A percentile compares a stretch with the other conserved stretches of the same genome.
These are phyloP conservation scores for Parietichytrium sp. DNA, from an alignment of 108 stramenopile species.

Conservation along the genomic window DNA sequence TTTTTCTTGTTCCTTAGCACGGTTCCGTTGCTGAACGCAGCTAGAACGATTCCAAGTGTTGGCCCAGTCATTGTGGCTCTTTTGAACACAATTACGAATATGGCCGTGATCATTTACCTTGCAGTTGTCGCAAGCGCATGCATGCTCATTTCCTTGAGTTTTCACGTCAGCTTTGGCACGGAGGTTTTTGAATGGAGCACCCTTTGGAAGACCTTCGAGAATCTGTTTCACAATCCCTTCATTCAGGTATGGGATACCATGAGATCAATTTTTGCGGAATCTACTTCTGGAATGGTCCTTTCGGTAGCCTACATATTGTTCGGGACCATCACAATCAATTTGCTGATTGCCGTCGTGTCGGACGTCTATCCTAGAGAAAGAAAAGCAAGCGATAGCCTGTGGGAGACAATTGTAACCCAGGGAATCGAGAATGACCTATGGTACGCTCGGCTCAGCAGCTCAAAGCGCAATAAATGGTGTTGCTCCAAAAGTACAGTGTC, in stretches of 20 bases:
- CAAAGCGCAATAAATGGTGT: neutral
- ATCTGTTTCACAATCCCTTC: constrained; percentile 18
- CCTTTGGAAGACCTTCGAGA: neutral
- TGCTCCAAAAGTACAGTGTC: neutral
- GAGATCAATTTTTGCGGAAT: neutral
- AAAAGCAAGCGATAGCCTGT: constrained; percentile 2
- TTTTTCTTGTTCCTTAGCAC: constrained; percentile 7
- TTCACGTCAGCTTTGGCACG: constrained; percentile 15
- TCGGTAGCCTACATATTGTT: constrained; percentile 11
- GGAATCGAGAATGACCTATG: neutral
- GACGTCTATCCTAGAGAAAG: constrained; percentile 33
- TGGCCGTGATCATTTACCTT: constrained; percentile 6
- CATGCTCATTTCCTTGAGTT: neutral
- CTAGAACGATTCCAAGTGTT: neutral
- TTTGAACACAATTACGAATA: neutral
- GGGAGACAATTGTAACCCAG: neutral
- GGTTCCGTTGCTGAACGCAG: neutral
- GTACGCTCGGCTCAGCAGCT: neutral
- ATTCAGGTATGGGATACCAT: neutral
- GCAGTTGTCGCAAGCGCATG: constrained; percentile 10
- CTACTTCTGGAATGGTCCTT: neutral
- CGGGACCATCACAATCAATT: constrained; percentile 11
- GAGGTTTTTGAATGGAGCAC: neutral
- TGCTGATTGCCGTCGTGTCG: constrained; percentile 41
- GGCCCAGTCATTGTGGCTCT: constrained; percentile 15